Evolutionary conservation across 2,329 filamentous ascomycete species (phyloP).

Genomic region (Venturia nashicola): DNA sequence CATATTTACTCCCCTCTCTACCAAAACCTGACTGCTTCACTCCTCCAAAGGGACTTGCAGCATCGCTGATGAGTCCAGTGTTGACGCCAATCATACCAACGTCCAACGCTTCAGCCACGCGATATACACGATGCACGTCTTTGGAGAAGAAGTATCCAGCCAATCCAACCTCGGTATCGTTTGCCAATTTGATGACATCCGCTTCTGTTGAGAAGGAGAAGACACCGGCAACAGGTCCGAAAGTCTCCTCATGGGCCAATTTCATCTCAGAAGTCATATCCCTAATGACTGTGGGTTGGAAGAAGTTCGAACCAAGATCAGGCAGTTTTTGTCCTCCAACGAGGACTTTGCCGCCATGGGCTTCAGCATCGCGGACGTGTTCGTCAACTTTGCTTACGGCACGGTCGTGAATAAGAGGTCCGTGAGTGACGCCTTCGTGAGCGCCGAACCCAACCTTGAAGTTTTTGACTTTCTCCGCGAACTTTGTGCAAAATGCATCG

Average conservation of each 20-base stretch:
- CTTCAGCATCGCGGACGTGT: conserved; percentile 67
- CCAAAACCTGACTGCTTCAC: conserved; percentile 40
- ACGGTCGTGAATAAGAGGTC: conserved; percentile 73
- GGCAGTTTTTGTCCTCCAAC: conserved; percentile 63
- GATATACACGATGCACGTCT: conserved; percentile 45
- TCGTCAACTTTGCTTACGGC: conserved; percentile 67
- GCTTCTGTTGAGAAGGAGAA: conserved; percentile 83
- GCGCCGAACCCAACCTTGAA: conserved; percentile 72
- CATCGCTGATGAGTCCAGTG: conserved; percentile 37
- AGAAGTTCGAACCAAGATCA: conserved; percentile 75
- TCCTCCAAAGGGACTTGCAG: conserved; percentile 35
- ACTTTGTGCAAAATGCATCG: conserved; percentile 56
- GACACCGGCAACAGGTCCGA: conserved; percentile 82
- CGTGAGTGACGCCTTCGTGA: conserved; percentile 58
- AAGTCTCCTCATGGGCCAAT: conserved; percentile 80
- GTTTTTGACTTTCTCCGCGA: conserved; percentile 57
- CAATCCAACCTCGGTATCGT: conserved; percentile 71
- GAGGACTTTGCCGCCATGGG: conserved; percentile 64
- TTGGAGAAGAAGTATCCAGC: conserved; percentile 86
- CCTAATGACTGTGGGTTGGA: conserved; percentile 76
- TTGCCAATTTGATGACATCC: conserved; percentile 76
- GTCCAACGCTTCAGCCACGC: conserved; percentile 55
- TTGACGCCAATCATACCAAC: conserved; percentile 72
- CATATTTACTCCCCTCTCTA: conserved; percentile 36
- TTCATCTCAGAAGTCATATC: conserved; percentile 80